Evolutionary conservation across 2,329 filamentous ascomycete species (phyloP), one percentile per base, ranked within the genome.

Genomic region (Aspergillus sp.): DNA sequence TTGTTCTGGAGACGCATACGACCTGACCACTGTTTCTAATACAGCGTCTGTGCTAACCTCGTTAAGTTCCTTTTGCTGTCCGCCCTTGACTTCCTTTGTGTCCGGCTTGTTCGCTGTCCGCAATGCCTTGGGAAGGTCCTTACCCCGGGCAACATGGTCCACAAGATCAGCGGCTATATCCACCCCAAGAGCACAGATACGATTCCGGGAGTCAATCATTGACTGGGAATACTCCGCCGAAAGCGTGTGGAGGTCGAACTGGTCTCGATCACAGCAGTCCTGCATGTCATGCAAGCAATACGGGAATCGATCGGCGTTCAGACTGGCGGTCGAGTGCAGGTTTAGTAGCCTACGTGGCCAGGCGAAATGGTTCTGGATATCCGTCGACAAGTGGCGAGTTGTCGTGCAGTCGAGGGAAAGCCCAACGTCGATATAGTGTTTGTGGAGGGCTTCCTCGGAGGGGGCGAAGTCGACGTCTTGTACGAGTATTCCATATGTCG

Each of bases 371-470:
- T 48, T 27, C 9, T 37, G 35, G 3, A 39, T 48, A 15, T 45
- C 49, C 19, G 22, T 32, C n/a, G 35, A 37, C 17, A 49, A 38
- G 10, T n/a, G n/a, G 10, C 41, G 46, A 27, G 35, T 35, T 22
- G n/a, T 15, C 7, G 35, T 38, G 35, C 49, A 43, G n/a, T 30
- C 15, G 9, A 51, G 17, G 1, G 43, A 51, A n/a, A 51, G 22
- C 12, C 49, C 49, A 9, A 51, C 17, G 17, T 51, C 49, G 25
- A 51, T 46, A 38, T 45, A 43, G 17, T 51, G 38, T 9, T 43
- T 37, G 9, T 45, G 27, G 10, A 51, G 43, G 10, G 15, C 33
- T 30, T 30, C 25, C 1, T 43, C 27, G 15, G 20, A 27, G 12
- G 48, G 30, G 1, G 42, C 20, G 5, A 30, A 22, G 17, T 37